phyloP scores from a whole-genome alignment of 257 asterid genomes.

The Henckelia pumila region DNA sequence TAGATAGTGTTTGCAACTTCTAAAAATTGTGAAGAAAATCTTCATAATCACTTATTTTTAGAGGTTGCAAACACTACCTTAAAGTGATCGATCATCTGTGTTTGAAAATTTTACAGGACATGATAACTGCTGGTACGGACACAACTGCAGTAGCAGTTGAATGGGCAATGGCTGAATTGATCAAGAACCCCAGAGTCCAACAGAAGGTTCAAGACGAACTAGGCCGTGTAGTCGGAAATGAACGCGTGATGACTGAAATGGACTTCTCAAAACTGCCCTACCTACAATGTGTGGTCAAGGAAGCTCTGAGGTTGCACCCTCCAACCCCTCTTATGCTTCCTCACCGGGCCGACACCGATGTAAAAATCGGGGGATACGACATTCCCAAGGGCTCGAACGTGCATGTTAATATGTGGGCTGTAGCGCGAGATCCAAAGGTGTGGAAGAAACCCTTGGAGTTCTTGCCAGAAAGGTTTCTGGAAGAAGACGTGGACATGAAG shows the following conservation, averaged over 20 bases:
- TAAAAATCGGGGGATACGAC: slow-evolving; percentile 64
- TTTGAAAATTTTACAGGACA: slow-evolving; percentile 41
- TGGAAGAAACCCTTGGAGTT: slow-evolving; percentile 60
- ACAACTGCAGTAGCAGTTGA: slow-evolving; percentile 70
- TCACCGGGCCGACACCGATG: slow-evolving; percentile 53
- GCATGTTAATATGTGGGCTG: slow-evolving; percentile 77
- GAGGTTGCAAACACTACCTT: too few species aligned
- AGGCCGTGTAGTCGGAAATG: slow-evolving; percentile 52
- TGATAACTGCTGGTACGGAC: slow-evolving; percentile 84
- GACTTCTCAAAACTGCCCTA: slow-evolving; percentile 70
- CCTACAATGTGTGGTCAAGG: slow-evolving; percentile 57
- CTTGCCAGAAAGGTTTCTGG: slow-evolving; percentile 61
- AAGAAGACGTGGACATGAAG: slow-evolving; percentile 76
- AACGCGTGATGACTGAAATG: slow-evolving; percentile 48
- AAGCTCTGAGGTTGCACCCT: slow-evolving; percentile 64
- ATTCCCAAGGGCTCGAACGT: too few species aligned
- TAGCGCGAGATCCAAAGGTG: slow-evolving; percentile 57
- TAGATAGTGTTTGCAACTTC: too few species aligned
- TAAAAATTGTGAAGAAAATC: too few species aligned
- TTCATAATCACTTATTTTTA: too few species aligned
- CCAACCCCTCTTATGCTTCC: slow-evolving; percentile 81
- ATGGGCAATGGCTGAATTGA: slow-evolving; percentile 86
- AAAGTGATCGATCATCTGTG: not conserved
- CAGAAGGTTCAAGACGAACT: slow-evolving; percentile 71
- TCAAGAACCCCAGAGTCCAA: slow-evolving; percentile 65